Conservation (phyloP, 1,284 basidiomycete genomes). For the Trichosporon sp. region DNA sequence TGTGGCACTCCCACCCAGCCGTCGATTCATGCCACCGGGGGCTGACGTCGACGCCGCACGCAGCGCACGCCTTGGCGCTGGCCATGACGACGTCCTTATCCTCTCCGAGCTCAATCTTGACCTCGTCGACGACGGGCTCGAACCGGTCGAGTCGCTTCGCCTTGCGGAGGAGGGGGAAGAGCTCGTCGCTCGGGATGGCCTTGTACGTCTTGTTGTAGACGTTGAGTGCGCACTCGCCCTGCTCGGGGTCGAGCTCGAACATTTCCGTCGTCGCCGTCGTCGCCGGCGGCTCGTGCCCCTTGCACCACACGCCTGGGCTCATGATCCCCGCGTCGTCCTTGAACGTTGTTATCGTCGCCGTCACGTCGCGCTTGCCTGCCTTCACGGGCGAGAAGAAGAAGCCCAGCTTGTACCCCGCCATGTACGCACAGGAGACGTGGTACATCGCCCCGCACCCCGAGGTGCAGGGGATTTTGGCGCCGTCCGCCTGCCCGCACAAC, state of each 20-base stretch:
- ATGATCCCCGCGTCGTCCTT: slow-evolving; percentile 82
- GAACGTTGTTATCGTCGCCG: slow-evolving; percentile 72
- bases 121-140: slow-evolving; percentile 15
- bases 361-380: slow-evolving; percentile 65
- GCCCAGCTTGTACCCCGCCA: slow-evolving; percentile 75
- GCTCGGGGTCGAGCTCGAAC: slow-evolving; percentile 76
- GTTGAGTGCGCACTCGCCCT: slow-evolving; percentile 74
- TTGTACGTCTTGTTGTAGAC: slow-evolving; percentile 82
- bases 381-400: slow-evolving; percentile 87
- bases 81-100: slow-evolving; percentile 4
- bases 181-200: slow-evolving; percentile 65
- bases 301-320: slow-evolving; percentile 77
- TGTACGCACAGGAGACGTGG: slow-evolving; percentile 90
- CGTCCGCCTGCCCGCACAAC: slow-evolving; percentile 69
- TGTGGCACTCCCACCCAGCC: slow-evolving; percentile 30
- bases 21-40: slow-evolving; percentile 47
- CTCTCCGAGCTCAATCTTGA: slow-evolving; percentile 2
- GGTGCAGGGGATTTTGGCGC: slow-evolving; percentile 78
- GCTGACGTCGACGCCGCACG: slow-evolving; percentile 47
- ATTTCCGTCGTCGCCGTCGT: slow-evolving; percentile 78
- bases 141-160: slow-evolving; percentile 75
- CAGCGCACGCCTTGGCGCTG: slow-evolving; percentile 30
- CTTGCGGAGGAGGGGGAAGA: slow-evolving; percentile 81
- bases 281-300: slow-evolving; percentile 71
- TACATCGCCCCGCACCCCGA: slow-evolving; percentile 74